phyloP scores from a whole-genome alignment of 495 filamentous ascomycete genomes.

The Lasiosphaeria hispida region DNA sequence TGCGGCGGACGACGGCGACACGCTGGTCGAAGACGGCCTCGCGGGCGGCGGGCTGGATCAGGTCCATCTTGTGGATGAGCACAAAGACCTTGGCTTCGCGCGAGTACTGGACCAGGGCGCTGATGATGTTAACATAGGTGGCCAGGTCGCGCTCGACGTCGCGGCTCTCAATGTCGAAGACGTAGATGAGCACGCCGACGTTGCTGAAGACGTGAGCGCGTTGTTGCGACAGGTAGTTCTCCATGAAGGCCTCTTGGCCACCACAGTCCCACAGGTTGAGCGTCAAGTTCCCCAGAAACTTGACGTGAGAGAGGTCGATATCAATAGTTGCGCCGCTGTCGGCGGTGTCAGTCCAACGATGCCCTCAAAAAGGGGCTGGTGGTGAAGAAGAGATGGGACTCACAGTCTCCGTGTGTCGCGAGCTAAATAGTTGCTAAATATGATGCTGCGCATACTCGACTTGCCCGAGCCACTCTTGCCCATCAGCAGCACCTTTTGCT shows the following conservation, averaged over 20 bases:
- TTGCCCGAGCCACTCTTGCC: constrained; percentile 99
- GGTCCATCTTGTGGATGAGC: constrained; percentile 97
- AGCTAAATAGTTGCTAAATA: constrained; percentile 97
- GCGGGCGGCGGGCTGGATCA: constrained; percentile 78
- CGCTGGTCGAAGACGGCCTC: constrained; percentile 79
- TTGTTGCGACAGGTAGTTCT: constrained; percentile 92
- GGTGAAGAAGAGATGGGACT: constrained; percentile 16
- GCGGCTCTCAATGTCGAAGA: constrained; percentile 95
- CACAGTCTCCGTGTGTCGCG: constrained; percentile 85
- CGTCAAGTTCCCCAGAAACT: constrained; percentile 95
- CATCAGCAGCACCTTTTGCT: constrained; percentile 63
- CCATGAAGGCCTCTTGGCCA: constrained; percentile 97
- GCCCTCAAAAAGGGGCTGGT: not conserved
- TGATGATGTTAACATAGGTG: constrained; percentile 82
- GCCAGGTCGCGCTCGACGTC: constrained; percentile 89
- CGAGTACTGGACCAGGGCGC: constrained; percentile 79
- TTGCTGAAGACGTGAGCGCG: constrained; percentile 93
- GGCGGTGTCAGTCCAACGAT: not conserved
- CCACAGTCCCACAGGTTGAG: constrained; percentile 99
- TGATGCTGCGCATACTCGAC: constrained; percentile 96
- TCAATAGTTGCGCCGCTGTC: constrained; percentile 88
- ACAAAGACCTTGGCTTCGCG: constrained; percentile 83
- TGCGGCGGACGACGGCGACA: constrained; percentile 65
- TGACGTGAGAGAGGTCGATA: constrained; percentile 95
- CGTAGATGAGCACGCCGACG: constrained; percentile 96